Evolutionary conservation across 2,329 filamentous ascomycete genomes (phyloP).

Genomic region (Trichophyton mentagrophytes): DNA sequence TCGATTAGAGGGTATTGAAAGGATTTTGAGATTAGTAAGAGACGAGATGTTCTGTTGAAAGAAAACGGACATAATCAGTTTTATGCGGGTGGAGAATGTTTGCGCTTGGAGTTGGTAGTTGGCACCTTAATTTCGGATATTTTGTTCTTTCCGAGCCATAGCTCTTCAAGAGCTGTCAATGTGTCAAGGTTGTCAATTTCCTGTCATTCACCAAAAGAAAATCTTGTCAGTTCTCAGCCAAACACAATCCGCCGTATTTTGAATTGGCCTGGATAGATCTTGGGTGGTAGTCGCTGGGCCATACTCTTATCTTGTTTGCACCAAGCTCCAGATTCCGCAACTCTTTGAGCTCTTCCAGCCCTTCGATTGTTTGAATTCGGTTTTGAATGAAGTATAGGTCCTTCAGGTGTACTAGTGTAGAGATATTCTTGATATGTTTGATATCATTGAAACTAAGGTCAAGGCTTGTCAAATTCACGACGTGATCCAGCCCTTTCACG

Average conservation of each 20-base stretch:
- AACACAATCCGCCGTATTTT: neutral
- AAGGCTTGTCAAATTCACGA: constrained; percentile 62
- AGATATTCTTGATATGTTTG: constrained; percentile 88
- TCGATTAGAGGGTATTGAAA: constrained; percentile 92
- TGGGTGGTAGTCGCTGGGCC: constrained; percentile 11
- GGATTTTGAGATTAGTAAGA: constrained; percentile 66
- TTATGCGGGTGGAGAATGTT: neutral
- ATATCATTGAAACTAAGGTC: constrained; percentile 99
- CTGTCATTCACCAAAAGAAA: constrained; percentile 18
- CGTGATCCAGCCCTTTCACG: constrained; percentile 66
- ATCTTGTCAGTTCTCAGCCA: neutral
- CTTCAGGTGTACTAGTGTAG: constrained; percentile 60
- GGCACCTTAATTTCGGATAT: constrained; percentile 63
- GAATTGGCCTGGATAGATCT: neutral
- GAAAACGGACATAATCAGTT: neutral
- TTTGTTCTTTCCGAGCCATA: constrained; percentile 96
- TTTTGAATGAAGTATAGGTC: constrained; percentile 92
- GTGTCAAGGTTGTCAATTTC: constrained; percentile 76
- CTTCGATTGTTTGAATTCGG: constrained; percentile 79
- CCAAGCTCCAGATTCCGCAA: constrained; percentile 79
- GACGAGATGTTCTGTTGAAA: constrained; percentile 47
- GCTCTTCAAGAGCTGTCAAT: constrained; percentile 64
- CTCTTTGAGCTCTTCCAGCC: constrained; percentile 59
- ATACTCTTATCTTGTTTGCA: constrained; percentile 69
- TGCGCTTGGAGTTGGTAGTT: constrained; percentile 14